phyloP scores from a whole-genome alignment of 352 stramenopile species.

The Pythium coloratum region DNA sequence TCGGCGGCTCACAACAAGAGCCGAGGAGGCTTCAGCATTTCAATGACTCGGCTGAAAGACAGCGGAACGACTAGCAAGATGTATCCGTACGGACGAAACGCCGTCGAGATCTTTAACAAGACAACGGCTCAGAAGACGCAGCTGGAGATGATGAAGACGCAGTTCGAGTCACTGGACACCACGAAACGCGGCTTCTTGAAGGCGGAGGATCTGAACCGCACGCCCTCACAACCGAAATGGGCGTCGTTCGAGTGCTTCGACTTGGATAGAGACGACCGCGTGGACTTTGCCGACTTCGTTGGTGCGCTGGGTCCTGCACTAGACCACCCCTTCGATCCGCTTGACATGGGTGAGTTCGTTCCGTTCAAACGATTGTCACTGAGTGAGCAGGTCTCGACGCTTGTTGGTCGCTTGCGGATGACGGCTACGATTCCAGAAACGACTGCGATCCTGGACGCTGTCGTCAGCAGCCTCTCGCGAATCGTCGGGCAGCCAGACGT shows the following conservation, averaged over 20 bases:
- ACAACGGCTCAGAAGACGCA: conserved; percentile 42
- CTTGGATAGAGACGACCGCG: conserved; percentile 42
- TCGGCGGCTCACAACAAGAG: not conserved
- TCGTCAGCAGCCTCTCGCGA: conserved; percentile 32
- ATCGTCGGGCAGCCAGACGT: conserved; percentile 50
- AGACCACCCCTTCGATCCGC: conserved; percentile 50
- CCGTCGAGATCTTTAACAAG: conserved; percentile 51
- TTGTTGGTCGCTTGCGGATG: conserved; percentile 45
- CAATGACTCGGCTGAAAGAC: not conserved
- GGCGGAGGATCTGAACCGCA: conserved; percentile 14
- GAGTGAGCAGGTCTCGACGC: conserved; percentile 43
- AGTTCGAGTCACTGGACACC: conserved; percentile 41
- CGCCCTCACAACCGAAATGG: conserved; percentile 28
- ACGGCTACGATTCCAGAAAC: conserved; percentile 25
- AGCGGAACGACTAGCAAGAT: conserved; percentile 31
- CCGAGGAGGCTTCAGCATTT: not conserved
- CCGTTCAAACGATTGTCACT: conserved; percentile 27
- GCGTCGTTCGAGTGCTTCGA: conserved; percentile 53
- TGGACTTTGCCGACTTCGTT: conserved; percentile 62
- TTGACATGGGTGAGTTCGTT: conserved; percentile 13
- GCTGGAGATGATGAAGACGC: conserved; percentile 45
- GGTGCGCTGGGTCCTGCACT: conserved; percentile 49
- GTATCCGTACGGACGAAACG: conserved; percentile 66
- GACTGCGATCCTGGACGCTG: conserved; percentile 25
- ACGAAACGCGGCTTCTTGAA: conserved; percentile 39